Evolutionary conservation across 2,329 filamentous ascomycete species (phyloP).

Genomic region (Verticillium zaregamsianum): DNA sequence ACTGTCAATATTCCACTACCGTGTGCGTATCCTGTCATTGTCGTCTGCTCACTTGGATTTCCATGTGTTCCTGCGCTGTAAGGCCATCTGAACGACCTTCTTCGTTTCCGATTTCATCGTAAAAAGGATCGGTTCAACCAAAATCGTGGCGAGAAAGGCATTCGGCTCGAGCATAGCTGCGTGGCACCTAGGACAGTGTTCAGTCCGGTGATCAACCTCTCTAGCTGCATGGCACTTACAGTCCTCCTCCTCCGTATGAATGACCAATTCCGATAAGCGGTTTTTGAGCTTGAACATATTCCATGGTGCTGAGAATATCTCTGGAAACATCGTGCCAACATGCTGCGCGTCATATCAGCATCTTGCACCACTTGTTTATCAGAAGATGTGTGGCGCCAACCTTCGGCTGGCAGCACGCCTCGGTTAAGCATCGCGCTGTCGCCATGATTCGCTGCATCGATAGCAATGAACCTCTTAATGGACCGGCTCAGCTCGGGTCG

Average conservation of each 20-base stretch:
- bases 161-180: constrained; percentile 6
- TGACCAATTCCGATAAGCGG: constrained; percentile 7
- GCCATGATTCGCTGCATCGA: constrained; percentile 10
- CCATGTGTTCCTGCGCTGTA: constrained; percentile 4
- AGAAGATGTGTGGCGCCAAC: neutral
- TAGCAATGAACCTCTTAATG: constrained; percentile 3
- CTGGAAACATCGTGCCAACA: constrained; percentile 7
- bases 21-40: neutral
- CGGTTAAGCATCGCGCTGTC: constrained; percentile 6
- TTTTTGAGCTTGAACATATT: constrained; percentile 1
- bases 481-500: neutral
- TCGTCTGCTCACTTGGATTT: constrained; percentile 1
- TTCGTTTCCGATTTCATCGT: constrained; percentile 7
- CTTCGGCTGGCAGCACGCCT: neutral
- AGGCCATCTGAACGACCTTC: constrained; percentile 1
- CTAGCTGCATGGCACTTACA: neutral
- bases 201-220: neutral
- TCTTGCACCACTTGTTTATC: neutral
- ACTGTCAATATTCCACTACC: neutral
- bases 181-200: neutral
- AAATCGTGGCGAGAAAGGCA: constrained; percentile 2
- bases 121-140: constrained; percentile 8
- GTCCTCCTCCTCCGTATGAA: constrained; percentile 6
- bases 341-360: neutral
- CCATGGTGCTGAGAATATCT: constrained; percentile 4